Evolutionary conservation across 208 protist species (phyloP).

Genomic region (Crithidia thermophila): DNA sequence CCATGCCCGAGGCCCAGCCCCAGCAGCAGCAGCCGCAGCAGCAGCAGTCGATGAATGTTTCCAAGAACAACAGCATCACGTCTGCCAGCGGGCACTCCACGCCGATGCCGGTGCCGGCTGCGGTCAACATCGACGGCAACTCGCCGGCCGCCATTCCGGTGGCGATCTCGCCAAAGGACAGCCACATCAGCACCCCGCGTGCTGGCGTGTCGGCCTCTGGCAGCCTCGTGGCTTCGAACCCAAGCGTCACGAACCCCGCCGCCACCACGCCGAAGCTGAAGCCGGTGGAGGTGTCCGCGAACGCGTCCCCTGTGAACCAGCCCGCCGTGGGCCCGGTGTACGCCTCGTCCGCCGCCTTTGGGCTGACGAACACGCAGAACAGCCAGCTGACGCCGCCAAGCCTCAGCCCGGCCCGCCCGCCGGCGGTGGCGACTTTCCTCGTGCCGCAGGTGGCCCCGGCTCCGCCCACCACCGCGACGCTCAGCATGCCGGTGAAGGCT

Average conservation of each 20-base stretch:
- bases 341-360: slow-evolving; percentile 10
- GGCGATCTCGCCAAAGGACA: slow-evolving; percentile 6
- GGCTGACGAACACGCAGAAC: slow-evolving; percentile 13
- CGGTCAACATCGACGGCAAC: slow-evolving; percentile 31
- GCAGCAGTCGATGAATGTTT: background rate
- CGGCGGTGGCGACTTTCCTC: slow-evolving; percentile 14
- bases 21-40: background rate
- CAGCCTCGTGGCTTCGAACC: slow-evolving; percentile 21
- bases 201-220: background rate
- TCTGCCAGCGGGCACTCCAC: slow-evolving; percentile 15
- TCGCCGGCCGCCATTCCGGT: slow-evolving; percentile 18
- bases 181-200: slow-evolving; percentile 16
- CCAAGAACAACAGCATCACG: slow-evolving; percentile 15
- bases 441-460: slow-evolving; percentile 28
- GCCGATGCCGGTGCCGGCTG: slow-evolving; percentile 27
- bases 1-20: slow-evolving; percentile 14
- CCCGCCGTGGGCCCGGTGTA: background rate
- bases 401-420: slow-evolving; percentile 21
- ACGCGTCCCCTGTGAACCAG: slow-evolving; percentile 3
- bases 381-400: slow-evolving; percentile 31
- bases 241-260: slow-evolving; percentile 22
- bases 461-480: slow-evolving; percentile 20
- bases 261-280: slow-evolving; percentile 25
- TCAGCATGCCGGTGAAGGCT: slow-evolving; percentile 26
- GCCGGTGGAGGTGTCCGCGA: slow-evolving; percentile 15